These are phyloP conservation scores for Fusarium cyanostomum DNA, from an alignment of 2,329 filamentous ascomycete species.

Conservation along the genomic window DNA sequence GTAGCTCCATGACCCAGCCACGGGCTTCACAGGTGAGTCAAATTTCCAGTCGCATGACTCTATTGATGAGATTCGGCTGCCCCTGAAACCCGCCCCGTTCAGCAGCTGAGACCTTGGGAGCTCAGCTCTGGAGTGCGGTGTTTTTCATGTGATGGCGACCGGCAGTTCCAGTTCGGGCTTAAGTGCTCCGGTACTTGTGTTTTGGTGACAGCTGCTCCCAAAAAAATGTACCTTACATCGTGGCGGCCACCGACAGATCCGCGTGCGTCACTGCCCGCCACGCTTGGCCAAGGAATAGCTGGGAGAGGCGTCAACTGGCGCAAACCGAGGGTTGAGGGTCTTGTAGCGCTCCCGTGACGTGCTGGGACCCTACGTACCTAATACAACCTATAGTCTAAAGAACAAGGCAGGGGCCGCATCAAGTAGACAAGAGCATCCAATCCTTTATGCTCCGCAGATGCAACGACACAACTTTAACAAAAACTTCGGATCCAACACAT, in stretches of 20 bases:
- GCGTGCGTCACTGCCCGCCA: slow-evolving; percentile 37
- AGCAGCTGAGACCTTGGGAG: slow-evolving; percentile 23
- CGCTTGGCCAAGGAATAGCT: slow-evolving; percentile 29
- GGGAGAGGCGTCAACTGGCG: slow-evolving; percentile 25
- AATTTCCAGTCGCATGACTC: slow-evolving; percentile 27
- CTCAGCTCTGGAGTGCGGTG: slow-evolving; percentile 4
- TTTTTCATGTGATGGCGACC: slow-evolving; percentile 31
- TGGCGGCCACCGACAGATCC: slow-evolving; percentile 22
- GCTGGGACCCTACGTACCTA: slow-evolving; percentile 32
- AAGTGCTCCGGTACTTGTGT: slow-evolving; percentile 23
- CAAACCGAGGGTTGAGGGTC: slow-evolving; percentile 14
- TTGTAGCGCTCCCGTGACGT: slow-evolving; percentile 35
- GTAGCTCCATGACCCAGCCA: neutral
- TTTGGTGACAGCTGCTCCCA: slow-evolving; percentile 11
- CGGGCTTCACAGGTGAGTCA: slow-evolving; percentile 18
- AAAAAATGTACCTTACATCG: slow-evolving; percentile 21
- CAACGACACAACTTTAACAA: slow-evolving; percentile 28
- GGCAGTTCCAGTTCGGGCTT: slow-evolving; percentile 25
- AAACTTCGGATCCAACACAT: slow-evolving; percentile 10
- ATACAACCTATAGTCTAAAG: slow-evolving; percentile 1
- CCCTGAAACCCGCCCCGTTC: slow-evolving; percentile 30
- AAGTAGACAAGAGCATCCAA: slow-evolving; percentile 18
- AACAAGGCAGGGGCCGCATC: slow-evolving; percentile 5
- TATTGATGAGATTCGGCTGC: slow-evolving; percentile 16
- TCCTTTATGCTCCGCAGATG: slow-evolving; percentile 28